These are phyloP conservation scores for Amanita jacksonii DNA, from an alignment of 768 basidiomycete species.

Conservation along the genomic window DNA sequence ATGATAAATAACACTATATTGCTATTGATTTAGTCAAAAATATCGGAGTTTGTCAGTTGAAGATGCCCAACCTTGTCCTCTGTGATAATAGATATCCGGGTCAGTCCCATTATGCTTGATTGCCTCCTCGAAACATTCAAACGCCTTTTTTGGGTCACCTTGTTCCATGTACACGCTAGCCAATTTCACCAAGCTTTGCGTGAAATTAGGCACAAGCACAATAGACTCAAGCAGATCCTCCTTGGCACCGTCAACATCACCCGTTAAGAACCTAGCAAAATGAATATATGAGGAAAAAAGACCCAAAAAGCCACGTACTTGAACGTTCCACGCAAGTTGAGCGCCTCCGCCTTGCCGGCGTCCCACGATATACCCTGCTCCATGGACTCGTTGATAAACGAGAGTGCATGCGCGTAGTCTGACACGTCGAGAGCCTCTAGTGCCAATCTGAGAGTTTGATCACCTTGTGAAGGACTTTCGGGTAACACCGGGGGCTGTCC, in stretches of 20 bases:
- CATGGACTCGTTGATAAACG: conserved; percentile 76
- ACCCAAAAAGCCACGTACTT: conserved; percentile 43
- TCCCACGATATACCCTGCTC: conserved; percentile 79
- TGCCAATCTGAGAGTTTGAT: conserved; percentile 72
- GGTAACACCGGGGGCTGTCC: conserved; percentile 66
- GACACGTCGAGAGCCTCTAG: conserved; percentile 76
- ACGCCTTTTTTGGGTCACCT: conserved; percentile 68
- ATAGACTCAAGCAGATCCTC: conserved; percentile 74
- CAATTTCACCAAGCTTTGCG: conserved; percentile 92
- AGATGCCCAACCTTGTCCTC: conserved; percentile 70
- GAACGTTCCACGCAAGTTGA: conserved; percentile 94
- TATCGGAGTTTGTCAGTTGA: too few relatives aligned
- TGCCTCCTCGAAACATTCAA: conserved; percentile 88
- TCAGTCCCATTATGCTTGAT: conserved; percentile 74
- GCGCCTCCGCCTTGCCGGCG: conserved; percentile 71
- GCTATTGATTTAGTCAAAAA: not conserved
- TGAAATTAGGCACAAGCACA: conserved; percentile 53
- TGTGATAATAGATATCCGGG: conserved; percentile 97
- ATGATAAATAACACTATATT: conserved; percentile 84
- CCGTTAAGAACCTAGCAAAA: conserved; percentile 68
- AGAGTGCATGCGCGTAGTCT: conserved; percentile 75
- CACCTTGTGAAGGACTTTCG: conserved; percentile 67
- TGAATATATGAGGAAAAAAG: not conserved
- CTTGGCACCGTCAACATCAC: conserved; percentile 76
- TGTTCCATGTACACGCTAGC: conserved; percentile 98